Base-by-base conservation (phyloP, 768 basidiomycete genomes). In the Boletus huronensis region DNA sequence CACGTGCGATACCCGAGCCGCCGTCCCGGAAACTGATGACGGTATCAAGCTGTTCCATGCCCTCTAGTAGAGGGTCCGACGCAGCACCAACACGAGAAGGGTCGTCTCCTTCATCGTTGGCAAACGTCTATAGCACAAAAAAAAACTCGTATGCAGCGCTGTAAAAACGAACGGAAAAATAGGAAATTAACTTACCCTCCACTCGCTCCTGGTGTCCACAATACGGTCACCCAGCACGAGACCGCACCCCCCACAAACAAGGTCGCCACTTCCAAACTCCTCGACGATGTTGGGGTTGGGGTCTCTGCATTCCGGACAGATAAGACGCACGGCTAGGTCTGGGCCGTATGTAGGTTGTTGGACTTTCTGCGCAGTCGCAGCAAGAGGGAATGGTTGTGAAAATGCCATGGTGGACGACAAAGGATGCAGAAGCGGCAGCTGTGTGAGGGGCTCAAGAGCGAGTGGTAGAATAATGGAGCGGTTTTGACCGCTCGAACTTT, bases 1-100 rank as follows among this genome's bases (percentile, higher is more conserved):
- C 91, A 28, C 87, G 84, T 25, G 97, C 88, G 48, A 96, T 82
- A 49, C 97, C 97, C 3, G 92, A 88, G 48, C 94, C 91, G 57
- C 95, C 95, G 66, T 98, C 97, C 48, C 89, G 85, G 73, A 96
- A 97, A 61, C 91, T 91, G 71, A 98, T 98, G 53, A 92, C 82
- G 32, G 97, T 98, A 64, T 94, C 89, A 44, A 98, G 82, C 70
- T 96, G 90, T 66, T 97, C 95, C 64, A 93, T 87, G 36, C 93
- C 94, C 70, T 98, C 93, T 75, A 98, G 79, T 40, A 95, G 75
- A 29, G 95, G 93, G 72, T 98, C 93, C 19, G 88, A 84, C 41
- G 94, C 93, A 51, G 93, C 94, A 75, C 97, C 97, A 63, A 99
- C 97, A 88, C 97, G 97, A 61, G 97, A 98, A 58, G 97, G 97